Conservation (phyloP, 805 yeast species). For the Candida sithepensis region DNA sequence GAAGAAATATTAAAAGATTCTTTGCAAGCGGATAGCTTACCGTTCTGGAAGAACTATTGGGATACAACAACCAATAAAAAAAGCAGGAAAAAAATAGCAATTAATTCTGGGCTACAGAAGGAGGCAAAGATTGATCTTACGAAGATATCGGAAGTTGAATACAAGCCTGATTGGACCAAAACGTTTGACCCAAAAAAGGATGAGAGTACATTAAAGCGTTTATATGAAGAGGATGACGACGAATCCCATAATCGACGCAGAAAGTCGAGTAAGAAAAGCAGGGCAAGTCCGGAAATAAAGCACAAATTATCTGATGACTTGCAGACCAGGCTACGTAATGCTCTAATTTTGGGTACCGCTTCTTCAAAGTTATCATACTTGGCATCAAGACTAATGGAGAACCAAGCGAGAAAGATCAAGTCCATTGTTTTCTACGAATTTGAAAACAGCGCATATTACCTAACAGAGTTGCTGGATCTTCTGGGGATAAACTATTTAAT, state of each 20-base stretch:
- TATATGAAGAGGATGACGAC: not conserved
- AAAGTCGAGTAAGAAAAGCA: slow-evolving; percentile 1
- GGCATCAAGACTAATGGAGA: slow-evolving; percentile 49
- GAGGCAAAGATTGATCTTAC: slow-evolving; percentile 32
- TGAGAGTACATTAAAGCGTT: slow-evolving; percentile 11
- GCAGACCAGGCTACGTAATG: slow-evolving; percentile 21
- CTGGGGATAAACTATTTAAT: slow-evolving; percentile 58
- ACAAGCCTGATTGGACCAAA: slow-evolving; percentile 26
- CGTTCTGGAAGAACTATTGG: slow-evolving; percentile 59
- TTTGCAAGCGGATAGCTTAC: slow-evolving; percentile 32
- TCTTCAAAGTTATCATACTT: slow-evolving; percentile 64
- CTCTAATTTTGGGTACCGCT: slow-evolving; percentile 54
- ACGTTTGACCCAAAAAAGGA: slow-evolving; percentile 25
- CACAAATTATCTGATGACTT: slow-evolving; percentile 10
- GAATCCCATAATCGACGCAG: not conserved
- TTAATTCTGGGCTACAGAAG: slow-evolving; percentile 21
- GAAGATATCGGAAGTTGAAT: slow-evolving; percentile 23
- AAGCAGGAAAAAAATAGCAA: not conserved
- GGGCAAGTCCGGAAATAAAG: slow-evolving; percentile 1
- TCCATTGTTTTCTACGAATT: slow-evolving; percentile 66
- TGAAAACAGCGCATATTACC: slow-evolving; percentile 66
- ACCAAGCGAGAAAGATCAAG: slow-evolving; percentile 44
- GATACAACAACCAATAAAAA: slow-evolving; percentile 9
- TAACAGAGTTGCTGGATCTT: slow-evolving; percentile 61
- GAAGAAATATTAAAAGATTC: slow-evolving; percentile 28